Percentiles rank a stretch among this genome's conserved stretches.
Conservation (phyloP, 2,329 filamentous ascomycete genomes). For the Epichloe gansuensis region DNA sequence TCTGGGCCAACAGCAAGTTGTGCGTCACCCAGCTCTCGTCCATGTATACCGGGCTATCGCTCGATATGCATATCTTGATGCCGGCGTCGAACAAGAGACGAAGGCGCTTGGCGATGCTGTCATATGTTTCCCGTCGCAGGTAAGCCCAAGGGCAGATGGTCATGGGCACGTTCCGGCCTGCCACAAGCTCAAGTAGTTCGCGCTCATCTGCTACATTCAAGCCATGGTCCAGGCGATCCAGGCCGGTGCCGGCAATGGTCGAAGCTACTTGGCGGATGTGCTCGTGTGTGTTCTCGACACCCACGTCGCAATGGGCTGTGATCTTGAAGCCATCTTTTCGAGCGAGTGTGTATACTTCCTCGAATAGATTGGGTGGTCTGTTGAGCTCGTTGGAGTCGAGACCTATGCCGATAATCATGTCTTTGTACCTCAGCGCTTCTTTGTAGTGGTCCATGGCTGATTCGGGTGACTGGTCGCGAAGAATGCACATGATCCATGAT, state of each 20-base stretch:
- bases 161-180: slow-evolving; percentile 41
- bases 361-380: slow-evolving; percentile 31
- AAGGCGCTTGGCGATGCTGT: slow-evolving; percentile 35
- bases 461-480: slow-evolving; percentile 56
- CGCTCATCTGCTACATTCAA: slow-evolving; percentile 48
- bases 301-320: slow-evolving; percentile 38
- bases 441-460: slow-evolving; percentile 52
- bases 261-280: slow-evolving; percentile 36
- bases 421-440: slow-evolving; percentile 22
- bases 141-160: slow-evolving; percentile 48
- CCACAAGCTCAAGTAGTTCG: slow-evolving; percentile 43
- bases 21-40: slow-evolving; percentile 36
- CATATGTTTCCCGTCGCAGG: slow-evolving; percentile 10
- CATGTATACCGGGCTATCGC: slow-evolving; percentile 57
- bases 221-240: slow-evolving; percentile 61
- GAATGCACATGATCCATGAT: slow-evolving; percentile 56
- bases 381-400: slow-evolving; percentile 33
- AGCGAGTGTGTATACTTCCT: slow-evolving; percentile 24
- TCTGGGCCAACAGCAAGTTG: slow-evolving; percentile 30
- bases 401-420: slow-evolving; percentile 31
- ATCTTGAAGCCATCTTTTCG: slow-evolving; percentile 27
- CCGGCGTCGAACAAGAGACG: slow-evolving; percentile 45
- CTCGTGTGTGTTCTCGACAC: slow-evolving; percentile 31
- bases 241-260: slow-evolving; percentile 44
- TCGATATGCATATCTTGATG: slow-evolving; percentile 57